A percentile compares a stretch with the other conserved stretches of the same genome.
Conservation (phyloP, 2,329 filamentous ascomycete species). For the Aspergillus pseudoviridinutans region DNA sequence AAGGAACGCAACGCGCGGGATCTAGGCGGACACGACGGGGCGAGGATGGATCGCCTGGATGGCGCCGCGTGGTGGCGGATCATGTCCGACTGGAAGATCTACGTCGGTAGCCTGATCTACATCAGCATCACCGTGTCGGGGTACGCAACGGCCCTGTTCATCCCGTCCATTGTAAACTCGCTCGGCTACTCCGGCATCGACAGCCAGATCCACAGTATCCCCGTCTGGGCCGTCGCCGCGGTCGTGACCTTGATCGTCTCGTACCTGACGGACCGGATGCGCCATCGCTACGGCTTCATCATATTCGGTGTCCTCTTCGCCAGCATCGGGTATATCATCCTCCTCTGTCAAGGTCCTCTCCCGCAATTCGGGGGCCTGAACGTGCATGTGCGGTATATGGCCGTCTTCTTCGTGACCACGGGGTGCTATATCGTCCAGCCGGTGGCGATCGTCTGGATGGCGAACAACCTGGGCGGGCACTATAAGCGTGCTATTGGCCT, state of each 20-base stretch:
- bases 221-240: slow-evolving; percentile 31
- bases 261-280: slow-evolving; percentile 26
- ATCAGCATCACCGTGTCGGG: slow-evolving; percentile 33
- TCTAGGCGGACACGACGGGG: slow-evolving; percentile 15
- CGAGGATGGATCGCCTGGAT: slow-evolving; percentile 28
- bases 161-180: slow-evolving; percentile 32
- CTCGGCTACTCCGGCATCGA: slow-evolving; percentile 29
- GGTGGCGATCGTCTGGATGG: slow-evolving; percentile 32
- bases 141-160: slow-evolving; percentile 33
- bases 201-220: slow-evolving; percentile 36
- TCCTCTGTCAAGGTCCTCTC: slow-evolving; percentile 26
- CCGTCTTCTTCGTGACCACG: slow-evolving; percentile 21
- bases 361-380: slow-evolving; percentile 14
- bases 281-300: slow-evolving; percentile 35
- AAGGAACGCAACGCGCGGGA: slow-evolving; percentile 21
- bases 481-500: slow-evolving; percentile 39
- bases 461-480: slow-evolving; percentile 38
- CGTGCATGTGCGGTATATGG: slow-evolving; percentile 19
- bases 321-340: slow-evolving; percentile 32
- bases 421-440: slow-evolving; percentile 28
- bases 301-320: slow-evolving; percentile 31
- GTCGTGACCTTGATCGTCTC: slow-evolving; percentile 25
- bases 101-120: slow-evolving; percentile 29
- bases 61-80: slow-evolving; percentile 22
- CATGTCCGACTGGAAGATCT: slow-evolving; percentile 33